Base-by-base conservation (phyloP, 2,329 filamentous ascomycete species). In the Fusarium nisikadoi region DNA sequence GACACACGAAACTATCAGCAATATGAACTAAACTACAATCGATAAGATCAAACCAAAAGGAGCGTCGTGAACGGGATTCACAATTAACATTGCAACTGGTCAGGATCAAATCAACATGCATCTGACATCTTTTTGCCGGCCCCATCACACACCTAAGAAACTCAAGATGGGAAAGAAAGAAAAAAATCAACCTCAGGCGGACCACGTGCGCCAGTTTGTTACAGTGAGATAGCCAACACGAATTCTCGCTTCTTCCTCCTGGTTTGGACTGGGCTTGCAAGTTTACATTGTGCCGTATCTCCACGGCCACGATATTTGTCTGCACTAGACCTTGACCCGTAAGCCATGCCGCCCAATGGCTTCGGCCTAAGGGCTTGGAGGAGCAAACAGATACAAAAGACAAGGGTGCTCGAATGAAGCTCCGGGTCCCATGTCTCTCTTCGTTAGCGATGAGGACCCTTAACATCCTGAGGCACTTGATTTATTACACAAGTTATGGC, bases 311-410 rank as follows among this genome's bases (percentile, higher is more conserved):
- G 54, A 74, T 70, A 58, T 63, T 71, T 60, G 71, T 58, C 63
- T 64, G 68, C 67, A 70, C 70, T 73, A 70, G 54, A 61, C 55
- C 64, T 71, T 73, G 62, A 43, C 61, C 64, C 67, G 62, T 60
- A 62, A 75, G 69, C 71, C 69, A 71, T 71, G 62, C 50, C 62
- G 61, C 62, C 38, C 56, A 55, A 59, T 53, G 69, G 56, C 61
- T 68, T 76, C 71, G 65, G 60, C 68, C 58, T 55, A 41, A 50
- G 54, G 45, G 50, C 72, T 64, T 69, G 50, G 47, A 70, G 62
- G 55, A 68, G 69, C 45, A 43, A 69, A 42, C 49, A 67, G 50
- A 64, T 50, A 67, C 41, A 56, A 71, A 55, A 65, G 36, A 67
- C 65, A 71, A 62, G 68, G 47, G 53, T 62, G 23, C 35, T 47